Conservation (phyloP, 2,329 filamentous ascomycete genomes). For the Apiospora pterosperma region DNA sequence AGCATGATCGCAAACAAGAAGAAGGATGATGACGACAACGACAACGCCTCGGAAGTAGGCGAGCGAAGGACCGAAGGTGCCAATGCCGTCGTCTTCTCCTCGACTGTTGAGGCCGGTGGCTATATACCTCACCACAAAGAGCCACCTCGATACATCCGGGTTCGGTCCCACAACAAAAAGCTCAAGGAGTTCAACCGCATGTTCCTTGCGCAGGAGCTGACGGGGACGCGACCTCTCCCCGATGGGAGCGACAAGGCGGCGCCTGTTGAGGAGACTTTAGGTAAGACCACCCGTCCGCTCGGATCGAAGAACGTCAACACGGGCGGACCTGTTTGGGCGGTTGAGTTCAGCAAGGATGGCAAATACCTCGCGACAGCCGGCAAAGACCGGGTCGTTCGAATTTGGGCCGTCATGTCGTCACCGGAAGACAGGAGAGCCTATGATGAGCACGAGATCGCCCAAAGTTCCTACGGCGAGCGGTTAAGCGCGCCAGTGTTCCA, state of each 20-base stretch:
- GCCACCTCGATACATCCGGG: conserved; percentile 86
- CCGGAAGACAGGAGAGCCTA: conserved; percentile 73
- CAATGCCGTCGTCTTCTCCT: conserved; percentile 79
- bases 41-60: conserved; percentile 67
- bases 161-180: conserved; percentile 78
- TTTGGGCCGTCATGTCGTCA: conserved; percentile 86
- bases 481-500: conserved; percentile 90
- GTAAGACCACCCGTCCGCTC: conserved; percentile 14
- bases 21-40: conserved; percentile 49
- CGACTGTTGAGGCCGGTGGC: conserved; percentile 66
- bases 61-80: conserved; percentile 71
- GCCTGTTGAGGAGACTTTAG: conserved; percentile 16
- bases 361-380: conserved; percentile 89
- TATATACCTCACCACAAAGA: conserved; percentile 86
- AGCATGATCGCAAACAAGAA: conserved; percentile 79
- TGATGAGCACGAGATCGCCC: conserved; percentile 55
- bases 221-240: conserved; percentile 38
- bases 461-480: conserved; percentile 53
- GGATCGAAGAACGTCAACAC: conserved; percentile 36
- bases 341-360: conserved; percentile 90
- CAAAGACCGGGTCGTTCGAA: conserved; percentile 77
- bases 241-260: conserved; percentile 13
- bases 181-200: conserved; percentile 77
- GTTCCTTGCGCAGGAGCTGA: conserved; percentile 90
- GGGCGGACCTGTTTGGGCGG: conserved; percentile 79